phyloP scores from a whole-genome alignment of 148 eudicot genomes.

The Oxyria digyna region DNA sequence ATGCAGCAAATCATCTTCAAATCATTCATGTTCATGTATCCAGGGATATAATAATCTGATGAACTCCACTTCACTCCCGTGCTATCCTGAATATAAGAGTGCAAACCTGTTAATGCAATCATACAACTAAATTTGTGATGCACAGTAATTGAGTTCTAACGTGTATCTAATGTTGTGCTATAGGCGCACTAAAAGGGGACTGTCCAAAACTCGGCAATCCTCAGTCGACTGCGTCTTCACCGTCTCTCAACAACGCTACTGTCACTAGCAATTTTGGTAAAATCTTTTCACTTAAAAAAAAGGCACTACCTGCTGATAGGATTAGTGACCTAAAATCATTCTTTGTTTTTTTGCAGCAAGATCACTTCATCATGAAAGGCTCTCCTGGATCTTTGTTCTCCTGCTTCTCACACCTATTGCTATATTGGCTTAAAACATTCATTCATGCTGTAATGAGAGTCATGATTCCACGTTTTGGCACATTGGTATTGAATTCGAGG shows the following conservation, averaged over 20 bases:
- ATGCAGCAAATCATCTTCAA: slow-evolving; percentile 43
- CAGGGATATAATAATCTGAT: slow-evolving; percentile 36
- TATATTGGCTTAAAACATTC: background rate
- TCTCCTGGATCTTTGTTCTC: background rate
- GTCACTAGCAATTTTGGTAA: background rate
- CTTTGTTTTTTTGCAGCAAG: background rate
- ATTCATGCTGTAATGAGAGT: background rate
- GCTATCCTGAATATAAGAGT: background rate
- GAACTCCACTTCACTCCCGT: slow-evolving; percentile 6
- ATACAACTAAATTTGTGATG: too few relatives aligned
- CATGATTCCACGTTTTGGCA: background rate
- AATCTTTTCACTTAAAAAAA: background rate
- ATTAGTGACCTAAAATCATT: background rate
- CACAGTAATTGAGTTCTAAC: background rate
- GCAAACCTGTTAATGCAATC: background rate
- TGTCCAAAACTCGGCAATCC: background rate
- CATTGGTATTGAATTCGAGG: background rate
- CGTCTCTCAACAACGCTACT: background rate
- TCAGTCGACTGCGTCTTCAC: background rate
- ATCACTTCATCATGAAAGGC: slow-evolving; percentile 1
- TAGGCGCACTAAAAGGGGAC: slow-evolving; percentile 5
- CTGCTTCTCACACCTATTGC: background rate
- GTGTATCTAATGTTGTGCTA: background rate
- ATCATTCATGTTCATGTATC: slow-evolving; percentile 34
- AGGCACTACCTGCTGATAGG: background rate